Conservation (phyloP, 2,329 filamentous ascomycete species). For the Trichoderma arundinaceum region DNA sequence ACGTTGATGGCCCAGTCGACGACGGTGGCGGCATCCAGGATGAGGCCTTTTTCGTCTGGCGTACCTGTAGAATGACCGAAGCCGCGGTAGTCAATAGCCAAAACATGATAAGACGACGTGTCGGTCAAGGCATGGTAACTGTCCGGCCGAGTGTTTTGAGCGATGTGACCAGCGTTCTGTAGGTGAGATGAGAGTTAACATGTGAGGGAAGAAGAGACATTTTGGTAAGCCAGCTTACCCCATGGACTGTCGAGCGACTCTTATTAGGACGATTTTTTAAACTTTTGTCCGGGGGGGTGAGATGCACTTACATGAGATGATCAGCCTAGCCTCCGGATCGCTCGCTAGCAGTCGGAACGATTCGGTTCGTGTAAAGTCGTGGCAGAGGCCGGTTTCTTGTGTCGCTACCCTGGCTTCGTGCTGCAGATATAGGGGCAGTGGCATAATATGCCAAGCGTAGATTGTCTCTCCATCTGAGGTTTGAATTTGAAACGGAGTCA, state of each 20-base stretch:
- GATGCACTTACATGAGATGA: slow-evolving; percentile 64
- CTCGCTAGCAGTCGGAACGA: slow-evolving; percentile 67
- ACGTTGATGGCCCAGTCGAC: slow-evolving; percentile 73
- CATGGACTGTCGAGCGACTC: slow-evolving; percentile 57
- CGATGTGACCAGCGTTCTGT: slow-evolving; percentile 85
- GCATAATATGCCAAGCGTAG: slow-evolving; percentile 91
- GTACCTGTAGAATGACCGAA: slow-evolving; percentile 81
- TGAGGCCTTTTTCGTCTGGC: slow-evolving; percentile 80
- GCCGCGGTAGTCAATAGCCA: slow-evolving; percentile 91
- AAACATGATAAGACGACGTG: slow-evolving; percentile 75
- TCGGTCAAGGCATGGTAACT: slow-evolving; percentile 79
- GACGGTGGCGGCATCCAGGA: slow-evolving; percentile 75
- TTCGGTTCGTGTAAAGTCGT: slow-evolving; percentile 61
- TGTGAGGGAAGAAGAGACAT: neutral
- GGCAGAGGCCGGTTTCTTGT: slow-evolving; percentile 55
- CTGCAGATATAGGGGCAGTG: slow-evolving; percentile 74
- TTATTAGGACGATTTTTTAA: slow-evolving; percentile 1
- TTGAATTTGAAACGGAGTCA: slow-evolving; percentile 79
- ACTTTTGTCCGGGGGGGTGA: neutral
- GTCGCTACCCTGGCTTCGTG: slow-evolving; percentile 68
- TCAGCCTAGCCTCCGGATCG: slow-evolving; percentile 66
- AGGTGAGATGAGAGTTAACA: slow-evolving; percentile 43
- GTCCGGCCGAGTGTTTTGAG: slow-evolving; percentile 75
- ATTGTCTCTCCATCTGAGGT: slow-evolving; percentile 78
- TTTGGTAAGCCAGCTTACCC: slow-evolving; percentile 54